phyloP scores from a whole-genome alignment of 495 filamentous ascomycete genomes.

The Collariella sp. region DNA sequence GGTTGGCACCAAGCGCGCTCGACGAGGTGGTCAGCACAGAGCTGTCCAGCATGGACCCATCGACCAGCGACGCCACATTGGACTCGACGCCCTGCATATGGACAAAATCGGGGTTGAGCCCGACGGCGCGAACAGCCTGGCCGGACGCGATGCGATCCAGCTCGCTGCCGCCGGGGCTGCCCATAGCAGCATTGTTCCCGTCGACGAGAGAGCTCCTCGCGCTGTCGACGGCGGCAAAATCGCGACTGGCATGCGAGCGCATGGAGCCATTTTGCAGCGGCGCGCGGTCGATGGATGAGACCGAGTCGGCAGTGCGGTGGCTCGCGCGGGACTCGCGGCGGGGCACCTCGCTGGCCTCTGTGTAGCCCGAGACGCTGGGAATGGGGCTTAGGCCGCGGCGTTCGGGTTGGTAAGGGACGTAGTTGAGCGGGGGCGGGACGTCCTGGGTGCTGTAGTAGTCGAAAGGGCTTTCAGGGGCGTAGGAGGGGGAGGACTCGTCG shows the following conservation, averaged over 20 bases:
- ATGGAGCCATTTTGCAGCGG: conserved; percentile 24
- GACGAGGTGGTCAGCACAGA: conserved; percentile 56
- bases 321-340: conserved; percentile 43
- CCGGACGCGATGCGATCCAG: conserved; percentile 54
- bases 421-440: conserved; percentile 47
- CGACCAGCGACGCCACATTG: conserved; percentile 75
- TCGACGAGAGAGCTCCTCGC: conserved; percentile 41
- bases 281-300: conserved; percentile 35
- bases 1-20: conserved; percentile 24
- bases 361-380: conserved; percentile 77
- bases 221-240: conserved; percentile 34
- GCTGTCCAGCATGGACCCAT: conserved; percentile 73
- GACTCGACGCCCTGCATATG: conserved; percentile 72
- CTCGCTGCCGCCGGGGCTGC: conserved; percentile 65
- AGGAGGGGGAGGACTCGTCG: conserved; percentile 25
- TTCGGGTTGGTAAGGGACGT: conserved; percentile 48
- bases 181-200: conserved; percentile 48
- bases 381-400: conserved; percentile 71
- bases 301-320: conserved; percentile 38
- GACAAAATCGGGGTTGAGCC: conserved; percentile 65
- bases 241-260: conserved; percentile 30
- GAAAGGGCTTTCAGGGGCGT: conserved; percentile 37
- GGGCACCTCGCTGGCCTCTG: conserved; percentile 41
- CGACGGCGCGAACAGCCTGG: conserved; percentile 58
- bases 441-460: conserved; percentile 47